A percentile compares a stretch with the other conserved stretches of the same genome.
phyloP scores from a whole-genome alignment of 164 flowering plant genomes.

The Cinnamomum chago region DNA sequence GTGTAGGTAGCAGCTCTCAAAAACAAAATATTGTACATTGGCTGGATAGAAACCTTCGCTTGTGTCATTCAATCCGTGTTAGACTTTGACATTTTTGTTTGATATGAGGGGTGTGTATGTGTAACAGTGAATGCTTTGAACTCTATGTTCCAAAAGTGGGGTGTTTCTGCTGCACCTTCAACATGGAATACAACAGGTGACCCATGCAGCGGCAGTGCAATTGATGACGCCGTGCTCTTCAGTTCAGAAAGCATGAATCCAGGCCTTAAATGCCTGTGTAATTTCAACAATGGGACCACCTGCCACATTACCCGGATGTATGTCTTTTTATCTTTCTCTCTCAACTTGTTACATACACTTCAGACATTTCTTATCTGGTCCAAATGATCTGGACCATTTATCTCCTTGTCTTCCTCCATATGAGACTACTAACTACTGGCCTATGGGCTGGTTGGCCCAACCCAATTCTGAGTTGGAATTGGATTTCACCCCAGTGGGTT shows the following conservation, averaged over 20 bases:
- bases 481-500: not conserved
- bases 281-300: constrained; percentile 1
- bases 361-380: too few relatives aligned
- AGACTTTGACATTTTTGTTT: too few relatives aligned
- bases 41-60: too few relatives aligned
- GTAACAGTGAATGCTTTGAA: constrained; percentile 12
- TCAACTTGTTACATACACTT: not conserved
- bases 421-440: not conserved
- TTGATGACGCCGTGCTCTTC: not conserved
- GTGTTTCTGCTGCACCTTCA: not conserved
- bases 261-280: constrained; percentile 16
- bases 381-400: too few relatives aligned
- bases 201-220: constrained; percentile 18
- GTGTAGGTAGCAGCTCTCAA: too few relatives aligned
- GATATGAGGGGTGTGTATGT: too few relatives aligned
- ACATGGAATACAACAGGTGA: constrained; percentile 24
- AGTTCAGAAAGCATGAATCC: constrained; percentile 2
- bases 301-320: constrained; percentile 22
- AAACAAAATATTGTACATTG: too few relatives aligned
- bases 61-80: too few relatives aligned
- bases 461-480: not conserved
- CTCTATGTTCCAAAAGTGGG: constrained; percentile 8
- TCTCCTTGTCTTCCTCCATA: too few relatives aligned
- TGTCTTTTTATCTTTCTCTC: not conserved
- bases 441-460: too few relatives aligned